Percentiles rank a stretch among this genome's conserved stretches.
Evolutionary conservation across 768 basidiomycete species (phyloP).

Genomic region (Lactarius sp.): DNA sequence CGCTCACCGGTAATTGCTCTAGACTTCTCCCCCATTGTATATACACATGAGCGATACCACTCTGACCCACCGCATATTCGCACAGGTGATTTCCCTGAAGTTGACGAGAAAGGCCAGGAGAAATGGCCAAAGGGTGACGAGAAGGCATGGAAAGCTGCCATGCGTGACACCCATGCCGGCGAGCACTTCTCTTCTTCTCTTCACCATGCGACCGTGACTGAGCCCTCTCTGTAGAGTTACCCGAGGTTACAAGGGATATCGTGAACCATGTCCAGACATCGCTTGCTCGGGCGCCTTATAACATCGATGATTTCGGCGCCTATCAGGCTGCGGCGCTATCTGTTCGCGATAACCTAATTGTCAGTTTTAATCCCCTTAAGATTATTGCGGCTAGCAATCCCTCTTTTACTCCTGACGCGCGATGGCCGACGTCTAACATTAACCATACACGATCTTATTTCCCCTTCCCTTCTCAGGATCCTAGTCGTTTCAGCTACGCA

Average conservation of each 20-base stretch:
- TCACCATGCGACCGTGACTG: constrained; percentile 6
- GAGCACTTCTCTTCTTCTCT: constrained; percentile 12
- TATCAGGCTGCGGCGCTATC: constrained; percentile 91
- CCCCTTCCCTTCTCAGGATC: neutral
- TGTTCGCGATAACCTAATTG: constrained; percentile 82
- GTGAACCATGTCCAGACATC: constrained; percentile 86
- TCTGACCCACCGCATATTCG: neutral
- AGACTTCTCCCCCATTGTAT: too few species aligned
- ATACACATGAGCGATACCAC: neutral
- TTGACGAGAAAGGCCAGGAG: constrained; percentile 70
- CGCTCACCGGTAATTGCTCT: constrained; percentile 46
- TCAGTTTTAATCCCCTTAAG: constrained; percentile 33
- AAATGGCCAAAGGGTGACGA: constrained; percentile 85
- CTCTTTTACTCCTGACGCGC: neutral
- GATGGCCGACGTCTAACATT: neutral
- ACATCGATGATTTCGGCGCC: constrained; percentile 78
- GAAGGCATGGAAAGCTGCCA: constrained; percentile 60
- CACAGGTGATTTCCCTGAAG: constrained; percentile 76
- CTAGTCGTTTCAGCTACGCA: neutral
- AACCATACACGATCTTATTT: neutral
- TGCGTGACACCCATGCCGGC: constrained; percentile 57
- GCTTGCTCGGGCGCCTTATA: constrained; percentile 87
- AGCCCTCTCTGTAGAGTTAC: constrained; percentile 43
- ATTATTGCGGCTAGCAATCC: constrained; percentile 1
- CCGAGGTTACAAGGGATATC: constrained; percentile 64